Evolutionary conservation across 495 filamentous ascomycete genomes (phyloP), one percentile per base, ranked within the genome.

Genomic region (Elasticomyces elasticus): DNA sequence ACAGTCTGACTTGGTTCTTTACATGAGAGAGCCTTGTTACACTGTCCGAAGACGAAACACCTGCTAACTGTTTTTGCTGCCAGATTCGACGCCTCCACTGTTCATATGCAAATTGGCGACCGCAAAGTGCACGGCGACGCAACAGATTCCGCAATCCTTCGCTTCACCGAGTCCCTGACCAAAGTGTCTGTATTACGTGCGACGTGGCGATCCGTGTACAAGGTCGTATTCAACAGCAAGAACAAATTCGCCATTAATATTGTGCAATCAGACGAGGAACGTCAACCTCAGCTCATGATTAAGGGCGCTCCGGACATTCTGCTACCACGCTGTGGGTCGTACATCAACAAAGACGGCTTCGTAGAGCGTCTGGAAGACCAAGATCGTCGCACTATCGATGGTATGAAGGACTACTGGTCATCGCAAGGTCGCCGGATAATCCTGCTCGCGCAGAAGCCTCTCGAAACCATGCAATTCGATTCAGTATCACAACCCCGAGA

Each of bases 171-270:
- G 61, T 69, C 67, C 11, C 66, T 84, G 4, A 71, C 72, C 1
- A 65, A 77, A 0, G 73, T 80, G 1, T 52, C 71, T 10, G 70
- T 77, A 17, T 61, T 81, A 5, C 70, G 74, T 12, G 60, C 72
- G 13, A 60, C 67, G 22, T 83, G 78, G 73, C 72, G 73, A 33
- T 79, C 74, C 35, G 72, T 78, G 6, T 84, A 79, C 64, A 77
- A 86, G 56, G 68, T 87, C 6, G 79, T 79, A 0, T 88, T 89
- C 69, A 89, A 87, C 64, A 82, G 78, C 61, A 86, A 86, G 70
- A 87, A 86, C 63, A 89, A 87, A 62, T 88, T 77, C 65, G 86
- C 85, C 81, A 73, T 85, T 46, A 60, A 54, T 12, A 37, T 61
- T 22, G 42, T 41, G 2, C 47, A 53, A 27, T 74, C 60, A 4